A percentile compares a stretch with the other conserved stretches of the same genome.
Conservation (phyloP, 2,329 filamentous ascomycete species). For the Samsoniella hepiali region DNA sequence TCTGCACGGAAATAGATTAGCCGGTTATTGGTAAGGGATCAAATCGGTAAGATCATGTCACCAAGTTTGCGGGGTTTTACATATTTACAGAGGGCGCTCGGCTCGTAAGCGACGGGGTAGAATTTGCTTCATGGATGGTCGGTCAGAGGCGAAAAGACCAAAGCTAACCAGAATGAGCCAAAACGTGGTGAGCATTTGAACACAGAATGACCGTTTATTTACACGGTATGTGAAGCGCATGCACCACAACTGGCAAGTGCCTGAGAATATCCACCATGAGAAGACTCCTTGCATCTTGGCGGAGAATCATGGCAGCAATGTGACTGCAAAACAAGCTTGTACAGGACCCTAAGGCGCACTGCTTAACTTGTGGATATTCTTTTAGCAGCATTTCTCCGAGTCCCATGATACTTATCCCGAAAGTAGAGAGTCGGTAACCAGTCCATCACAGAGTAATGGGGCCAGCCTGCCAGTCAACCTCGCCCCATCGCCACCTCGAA, state of each 20-base stretch:
- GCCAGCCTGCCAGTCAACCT: background rate
- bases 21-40: background rate
- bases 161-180: background rate
- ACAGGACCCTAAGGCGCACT: conserved; percentile 1
- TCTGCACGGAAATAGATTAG: too few relatives aligned
- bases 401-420: background rate
- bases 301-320: background rate
- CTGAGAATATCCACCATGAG: background rate
- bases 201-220: background rate
- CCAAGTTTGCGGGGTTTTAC: background rate
- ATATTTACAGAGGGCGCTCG: background rate
- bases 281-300: background rate
- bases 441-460: background rate
- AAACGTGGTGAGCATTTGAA: background rate
- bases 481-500: conserved; percentile 1
- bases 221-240: background rate
- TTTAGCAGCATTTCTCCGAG: background rate
- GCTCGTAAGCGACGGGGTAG: background rate
- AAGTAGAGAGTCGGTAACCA: background rate
- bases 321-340: background rate
- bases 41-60: too few relatives aligned
- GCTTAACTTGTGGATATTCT: conserved; percentile 7
- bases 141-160: background rate
- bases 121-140: background rate
- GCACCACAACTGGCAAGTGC: background rate